Evolutionary conservation across 2,329 filamentous ascomycete species (phyloP), one percentile per base, ranked within the genome.

Genomic region (Trichoderma citrinoviride): DNA sequence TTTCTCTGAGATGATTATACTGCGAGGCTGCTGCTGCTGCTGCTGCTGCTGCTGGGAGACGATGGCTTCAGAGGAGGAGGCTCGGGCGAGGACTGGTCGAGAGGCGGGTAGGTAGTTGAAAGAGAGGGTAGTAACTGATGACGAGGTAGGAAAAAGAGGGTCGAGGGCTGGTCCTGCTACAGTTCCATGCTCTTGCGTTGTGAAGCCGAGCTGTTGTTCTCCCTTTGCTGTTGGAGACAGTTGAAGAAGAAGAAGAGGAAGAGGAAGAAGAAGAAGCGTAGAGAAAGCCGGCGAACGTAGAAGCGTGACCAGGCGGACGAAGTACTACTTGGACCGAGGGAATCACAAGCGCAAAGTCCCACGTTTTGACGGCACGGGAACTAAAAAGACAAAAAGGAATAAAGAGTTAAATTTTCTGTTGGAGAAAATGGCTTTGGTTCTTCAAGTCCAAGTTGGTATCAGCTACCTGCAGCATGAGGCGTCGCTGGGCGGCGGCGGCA

Each of bases 111-210:
- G 33, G 14, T 14, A 8, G 33, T 12, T 8, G n/a, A n/a, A n/a
- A n/a, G n/a, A n/a, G n/a, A n/a, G n/a, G n/a, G n/a, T n/a, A n/a
- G n/a, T n/a, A 12, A 12, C 33, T 37, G 67, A 63, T 25, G 65
- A 66, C 23, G 61, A 52, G 47, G 53, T n/a, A 46, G 62, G 43
- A 40, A 47, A 49, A 27, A 47, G 54, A 27, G 33, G 41, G 41
- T 8, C n/a, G n/a, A 53, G 37, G n/a, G 5, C 25, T n/a, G 55
- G 55, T 21, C 12, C 25, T 44, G 49, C 15, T 62, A 62, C 25
- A 54, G 49, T 62, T 62, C 58, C 58, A 62, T 62, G 49, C 58
- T 62, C 49, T 25, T 46, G 47, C 23, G 49, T 10, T 10, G 10
- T 41, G 27, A 43, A 17, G 56, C 40, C 37, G 19, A 37, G 19